Evolutionary conservation across 2,329 filamentous ascomycete species (phyloP).

Genomic region (Colletotrichum nymphaeae): DNA sequence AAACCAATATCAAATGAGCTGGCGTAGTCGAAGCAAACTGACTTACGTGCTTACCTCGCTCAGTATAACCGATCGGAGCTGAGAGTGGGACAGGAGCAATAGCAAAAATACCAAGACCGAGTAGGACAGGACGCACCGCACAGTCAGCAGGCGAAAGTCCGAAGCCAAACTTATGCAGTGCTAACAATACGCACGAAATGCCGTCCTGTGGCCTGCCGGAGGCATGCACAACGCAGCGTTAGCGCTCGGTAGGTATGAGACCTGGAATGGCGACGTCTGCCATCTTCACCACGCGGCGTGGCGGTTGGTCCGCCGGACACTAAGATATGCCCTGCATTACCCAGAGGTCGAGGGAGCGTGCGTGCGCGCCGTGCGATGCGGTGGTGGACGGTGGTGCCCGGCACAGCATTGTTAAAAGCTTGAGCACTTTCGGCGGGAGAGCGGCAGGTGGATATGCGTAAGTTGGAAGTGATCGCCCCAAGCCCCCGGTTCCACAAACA

Average conservation of each 20-base stretch:
- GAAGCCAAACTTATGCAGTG: background rate
- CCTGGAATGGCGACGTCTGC: background rate
- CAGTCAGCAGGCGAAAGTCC: background rate
- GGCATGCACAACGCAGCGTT: background rate
- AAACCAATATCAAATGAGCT: background rate
- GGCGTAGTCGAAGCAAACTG: background rate
- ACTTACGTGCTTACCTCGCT: background rate
- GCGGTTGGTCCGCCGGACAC: background rate
- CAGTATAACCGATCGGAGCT: background rate
- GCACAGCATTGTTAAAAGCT: background rate
- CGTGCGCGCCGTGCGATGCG: background rate
- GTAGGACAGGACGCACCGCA: background rate
- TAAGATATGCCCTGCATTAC: background rate
- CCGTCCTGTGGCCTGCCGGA: background rate
- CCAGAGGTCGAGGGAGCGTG: conserved; percentile 4
- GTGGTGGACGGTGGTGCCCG: background rate
- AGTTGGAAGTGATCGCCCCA: background rate
- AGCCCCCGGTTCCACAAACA: background rate
- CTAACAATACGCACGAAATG: background rate
- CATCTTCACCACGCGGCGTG: conserved; percentile 9
- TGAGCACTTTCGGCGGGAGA: conserved; percentile 1
- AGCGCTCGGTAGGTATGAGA: background rate
- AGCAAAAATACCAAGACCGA: background rate
- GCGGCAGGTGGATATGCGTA: background rate
- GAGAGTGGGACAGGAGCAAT: background rate